Conservation (phyloP, 2,329 filamentous ascomycete genomes). For the Anisogramma anomala region DNA sequence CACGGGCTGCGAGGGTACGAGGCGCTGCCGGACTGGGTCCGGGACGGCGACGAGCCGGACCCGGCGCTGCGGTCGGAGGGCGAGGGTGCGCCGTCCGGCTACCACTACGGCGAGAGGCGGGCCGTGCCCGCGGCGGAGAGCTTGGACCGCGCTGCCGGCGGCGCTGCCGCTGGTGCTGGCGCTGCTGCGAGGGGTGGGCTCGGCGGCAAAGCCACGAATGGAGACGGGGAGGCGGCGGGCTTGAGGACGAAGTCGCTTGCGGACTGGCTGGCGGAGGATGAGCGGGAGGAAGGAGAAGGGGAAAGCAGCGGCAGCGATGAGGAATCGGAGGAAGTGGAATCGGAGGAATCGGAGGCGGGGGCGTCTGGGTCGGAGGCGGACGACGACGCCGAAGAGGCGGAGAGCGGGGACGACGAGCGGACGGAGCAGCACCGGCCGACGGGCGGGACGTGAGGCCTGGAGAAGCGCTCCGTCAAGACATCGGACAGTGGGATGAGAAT, state of each 20-base stretch:
- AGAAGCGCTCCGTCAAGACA: background rate
- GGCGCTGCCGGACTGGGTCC: slow-evolving; percentile 73
- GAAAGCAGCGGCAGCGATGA: slow-evolving; percentile 35
- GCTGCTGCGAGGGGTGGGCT: slow-evolving; percentile 21
- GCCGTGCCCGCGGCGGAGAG: slow-evolving; percentile 48
- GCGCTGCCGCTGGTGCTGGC: background rate
- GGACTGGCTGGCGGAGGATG: slow-evolving; percentile 77
- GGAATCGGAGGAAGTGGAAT: slow-evolving; percentile 39
- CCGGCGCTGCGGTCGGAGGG: slow-evolving; percentile 53
- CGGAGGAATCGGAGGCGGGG: slow-evolving; percentile 39
- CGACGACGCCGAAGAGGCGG: slow-evolving; percentile 22
- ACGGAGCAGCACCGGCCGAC: slow-evolving; percentile 1
- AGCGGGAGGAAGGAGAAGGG: slow-evolving; percentile 44
- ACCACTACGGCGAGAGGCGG: slow-evolving; percentile 29
- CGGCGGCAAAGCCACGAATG: slow-evolving; percentile 34
- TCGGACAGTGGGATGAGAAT: too few species aligned
- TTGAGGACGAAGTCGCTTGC: slow-evolving; percentile 68
- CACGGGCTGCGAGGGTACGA: slow-evolving; percentile 71
- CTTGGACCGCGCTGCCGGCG: slow-evolving; percentile 44
- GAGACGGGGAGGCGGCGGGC: slow-evolving; percentile 32
- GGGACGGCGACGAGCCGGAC: slow-evolving; percentile 68
- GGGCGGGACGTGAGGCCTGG: background rate
- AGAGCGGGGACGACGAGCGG: slow-evolving; percentile 12
- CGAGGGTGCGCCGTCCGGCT: slow-evolving; percentile 27
- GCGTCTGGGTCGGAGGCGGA: slow-evolving; percentile 34